Evolutionary conservation across 2,329 filamentous ascomycete species (phyloP).

Genomic region (Bipolaris bicolor): DNA sequence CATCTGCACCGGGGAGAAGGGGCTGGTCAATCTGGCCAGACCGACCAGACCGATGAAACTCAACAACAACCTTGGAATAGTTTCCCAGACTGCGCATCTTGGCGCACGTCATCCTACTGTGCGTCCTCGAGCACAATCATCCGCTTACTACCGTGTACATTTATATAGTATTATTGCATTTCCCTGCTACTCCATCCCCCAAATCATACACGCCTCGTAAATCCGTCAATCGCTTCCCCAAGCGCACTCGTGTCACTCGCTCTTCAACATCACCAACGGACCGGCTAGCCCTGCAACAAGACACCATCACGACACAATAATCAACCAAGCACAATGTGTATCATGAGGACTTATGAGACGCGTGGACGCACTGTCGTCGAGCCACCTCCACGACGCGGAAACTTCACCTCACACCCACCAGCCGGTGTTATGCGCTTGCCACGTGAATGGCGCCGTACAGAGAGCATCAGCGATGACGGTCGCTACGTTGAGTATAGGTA

Average conservation of each 20-base stretch:
- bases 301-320: not conserved
- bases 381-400: conserved; percentile 39
- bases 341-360: conserved; percentile 41
- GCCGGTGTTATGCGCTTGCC: conserved; percentile 44
- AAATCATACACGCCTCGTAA: not conserved
- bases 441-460: conserved; percentile 38
- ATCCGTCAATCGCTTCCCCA: not conserved
- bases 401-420: conserved; percentile 42
- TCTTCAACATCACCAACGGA: conserved; percentile 4
- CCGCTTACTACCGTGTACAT: not conserved
- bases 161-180: not conserved
- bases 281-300: conserved; percentile 1
- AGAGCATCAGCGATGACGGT: conserved; percentile 26
- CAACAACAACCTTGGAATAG: conserved; percentile 21
- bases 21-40: conserved; percentile 3
- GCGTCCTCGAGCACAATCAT: not conserved
- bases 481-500: conserved; percentile 32
- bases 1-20: not conserved
- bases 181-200: not conserved
- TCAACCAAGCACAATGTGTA: conserved; percentile 35
- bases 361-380: conserved; percentile 36
- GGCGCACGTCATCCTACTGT: conserved; percentile 18
- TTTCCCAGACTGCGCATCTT: conserved; percentile 5
- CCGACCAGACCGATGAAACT: not conserved
- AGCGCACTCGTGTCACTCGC: not conserved